phyloP scores from a whole-genome alignment of 805 yeast genomes.

The Pichia cabralensis region DNA sequence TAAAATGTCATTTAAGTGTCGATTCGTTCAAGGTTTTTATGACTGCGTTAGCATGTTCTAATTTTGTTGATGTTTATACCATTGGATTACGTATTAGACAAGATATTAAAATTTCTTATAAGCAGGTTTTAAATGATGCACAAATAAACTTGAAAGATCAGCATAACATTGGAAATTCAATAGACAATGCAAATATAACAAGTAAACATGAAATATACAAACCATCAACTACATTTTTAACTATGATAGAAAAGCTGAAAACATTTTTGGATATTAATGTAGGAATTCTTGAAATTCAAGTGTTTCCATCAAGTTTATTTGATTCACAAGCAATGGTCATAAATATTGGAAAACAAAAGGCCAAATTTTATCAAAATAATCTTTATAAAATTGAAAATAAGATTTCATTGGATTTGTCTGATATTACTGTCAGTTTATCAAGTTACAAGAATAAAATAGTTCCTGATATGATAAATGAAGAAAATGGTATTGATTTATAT shows the following conservation, averaged over 20 bases:
- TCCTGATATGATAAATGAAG: constrained; percentile 32
- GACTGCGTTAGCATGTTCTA: constrained; percentile 82
- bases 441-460: constrained; percentile 40
- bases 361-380: constrained; percentile 40
- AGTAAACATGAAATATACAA: not conserved
- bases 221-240: constrained; percentile 15
- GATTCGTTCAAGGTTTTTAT: constrained; percentile 50
- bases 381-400: constrained; percentile 41
- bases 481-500: constrained; percentile 42
- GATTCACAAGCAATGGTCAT: constrained; percentile 70
- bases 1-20: constrained; percentile 42
- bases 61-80: constrained; percentile 65
- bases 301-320: constrained; percentile 74
- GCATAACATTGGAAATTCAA: not conserved
- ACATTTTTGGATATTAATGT: constrained; percentile 59
- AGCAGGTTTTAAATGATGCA: constrained; percentile 63
- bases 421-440: constrained; percentile 61
- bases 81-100: constrained; percentile 62
- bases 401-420: constrained; percentile 49
- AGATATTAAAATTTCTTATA: constrained; percentile 63
- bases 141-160: constrained; percentile 13
- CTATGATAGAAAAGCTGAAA: constrained; percentile 36
- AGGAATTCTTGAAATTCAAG: constrained; percentile 46
- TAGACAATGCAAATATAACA: not conserved
- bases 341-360: constrained; percentile 44